Conservation (phyloP, 345 rosid genomes). For the Alliaria petiolata region DNA sequence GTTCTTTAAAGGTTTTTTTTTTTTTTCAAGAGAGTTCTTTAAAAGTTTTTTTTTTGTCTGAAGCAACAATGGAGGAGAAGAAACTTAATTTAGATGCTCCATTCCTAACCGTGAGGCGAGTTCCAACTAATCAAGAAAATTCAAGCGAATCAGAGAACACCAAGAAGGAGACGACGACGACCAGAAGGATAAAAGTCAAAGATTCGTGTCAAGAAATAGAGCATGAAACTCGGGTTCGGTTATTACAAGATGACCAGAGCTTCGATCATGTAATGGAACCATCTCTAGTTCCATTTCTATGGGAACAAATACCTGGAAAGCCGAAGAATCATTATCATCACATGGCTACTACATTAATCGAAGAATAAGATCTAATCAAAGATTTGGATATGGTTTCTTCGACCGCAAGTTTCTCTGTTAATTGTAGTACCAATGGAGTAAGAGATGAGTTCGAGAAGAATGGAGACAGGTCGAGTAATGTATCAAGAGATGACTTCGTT, state of each 20-base stretch:
- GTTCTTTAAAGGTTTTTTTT: neutral
- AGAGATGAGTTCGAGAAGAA: slow-evolving; percentile 8
- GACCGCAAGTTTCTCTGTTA: slow-evolving; percentile 49
- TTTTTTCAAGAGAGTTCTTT: neutral
- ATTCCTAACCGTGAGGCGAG: slow-evolving; percentile 69
- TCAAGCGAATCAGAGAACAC: slow-evolving; percentile 12
- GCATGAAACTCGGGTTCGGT: slow-evolving; percentile 22
- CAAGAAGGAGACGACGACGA: neutral
- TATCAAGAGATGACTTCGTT: slow-evolving; percentile 36
- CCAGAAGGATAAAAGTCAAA: neutral
- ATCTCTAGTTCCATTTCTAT: slow-evolving; percentile 69
- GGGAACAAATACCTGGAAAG: slow-evolving; percentile 81
- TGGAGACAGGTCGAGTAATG: slow-evolving; percentile 6
- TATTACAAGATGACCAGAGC: slow-evolving; percentile 31
- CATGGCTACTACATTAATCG: neutral
- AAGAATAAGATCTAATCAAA: slow-evolving; percentile 27
- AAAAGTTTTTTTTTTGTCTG: neutral
- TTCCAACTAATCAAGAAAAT: neutral
- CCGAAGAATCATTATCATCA: slow-evolving; percentile 35
- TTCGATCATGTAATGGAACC: slow-evolving; percentile 75
- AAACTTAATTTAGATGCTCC: slow-evolving; percentile 69
- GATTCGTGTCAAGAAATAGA: slow-evolving; percentile 9
- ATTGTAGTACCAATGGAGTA: slow-evolving; percentile 49
- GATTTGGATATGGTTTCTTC: slow-evolving; percentile 46
- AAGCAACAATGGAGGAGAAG: slow-evolving; percentile 56